phyloP scores from a whole-genome alignment of 2,329 filamentous ascomycete species.

The Thelonectria blattea region DNA sequence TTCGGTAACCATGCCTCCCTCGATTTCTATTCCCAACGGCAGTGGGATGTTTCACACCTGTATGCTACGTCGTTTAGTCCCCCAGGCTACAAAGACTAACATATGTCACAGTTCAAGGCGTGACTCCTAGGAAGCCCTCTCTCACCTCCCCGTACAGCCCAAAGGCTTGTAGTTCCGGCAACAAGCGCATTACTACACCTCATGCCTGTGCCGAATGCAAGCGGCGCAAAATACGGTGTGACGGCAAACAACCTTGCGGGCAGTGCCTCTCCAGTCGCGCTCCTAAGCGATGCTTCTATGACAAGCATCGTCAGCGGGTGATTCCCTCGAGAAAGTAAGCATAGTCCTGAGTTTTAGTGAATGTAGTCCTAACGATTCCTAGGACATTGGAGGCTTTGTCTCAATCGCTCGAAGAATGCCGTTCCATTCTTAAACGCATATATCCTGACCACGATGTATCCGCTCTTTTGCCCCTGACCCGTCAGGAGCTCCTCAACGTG shows the following conservation, averaged over 20 bases:
- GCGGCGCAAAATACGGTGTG: constrained; percentile 82
- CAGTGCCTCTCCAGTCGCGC: constrained; percentile 84
- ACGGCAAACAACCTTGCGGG: constrained; percentile 81
- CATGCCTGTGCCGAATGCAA: constrained; percentile 80
- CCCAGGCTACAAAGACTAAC: constrained; percentile 17
- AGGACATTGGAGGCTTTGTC: constrained; percentile 68
- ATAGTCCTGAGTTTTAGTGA: constrained; percentile 19
- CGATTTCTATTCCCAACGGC: constrained; percentile 52
- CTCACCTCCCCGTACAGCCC: constrained; percentile 45
- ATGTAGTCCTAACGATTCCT: constrained; percentile 18
- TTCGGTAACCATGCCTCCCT: constrained; percentile 43
- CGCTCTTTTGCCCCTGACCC: constrained; percentile 59
- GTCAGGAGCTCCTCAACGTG: constrained; percentile 65
- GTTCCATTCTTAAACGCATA: constrained; percentile 64
- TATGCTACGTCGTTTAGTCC: constrained; percentile 21
- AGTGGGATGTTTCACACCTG: constrained; percentile 45
- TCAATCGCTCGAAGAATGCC: constrained; percentile 70
- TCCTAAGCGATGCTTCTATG: constrained; percentile 79
- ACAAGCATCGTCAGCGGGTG: constrained; percentile 78
- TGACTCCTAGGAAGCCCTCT: constrained; percentile 57
- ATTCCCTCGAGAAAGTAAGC: constrained; percentile 79
- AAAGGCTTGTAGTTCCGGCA: constrained; percentile 48
- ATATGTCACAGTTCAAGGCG: constrained; percentile 53
- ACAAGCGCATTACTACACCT: constrained; percentile 61
- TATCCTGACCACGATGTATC: constrained; percentile 64